Evolutionary conservation across 2,329 filamentous ascomycete species (phyloP).

Genomic region (Lachnellula arida): DNA sequence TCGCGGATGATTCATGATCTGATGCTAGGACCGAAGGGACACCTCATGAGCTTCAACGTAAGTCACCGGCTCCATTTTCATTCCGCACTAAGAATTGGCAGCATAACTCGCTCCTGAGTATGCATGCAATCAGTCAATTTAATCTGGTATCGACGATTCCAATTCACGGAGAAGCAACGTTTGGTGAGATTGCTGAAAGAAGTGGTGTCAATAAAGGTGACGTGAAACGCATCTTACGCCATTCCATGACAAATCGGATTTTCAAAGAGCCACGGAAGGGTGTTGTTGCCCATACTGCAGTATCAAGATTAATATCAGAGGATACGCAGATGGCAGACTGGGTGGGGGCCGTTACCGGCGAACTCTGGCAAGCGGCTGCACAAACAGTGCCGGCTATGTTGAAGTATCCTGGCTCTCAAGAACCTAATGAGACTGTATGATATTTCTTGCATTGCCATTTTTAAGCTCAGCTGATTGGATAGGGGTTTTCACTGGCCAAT

Average conservation of each 20-base stretch:
- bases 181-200: constrained; percentile 17
- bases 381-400: constrained; percentile 8
- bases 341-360: constrained; percentile 5
- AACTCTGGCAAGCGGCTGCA: constrained; percentile 20
- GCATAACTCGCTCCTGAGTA: constrained; percentile 4
- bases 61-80: background rate
- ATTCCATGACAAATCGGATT: constrained; percentile 21
- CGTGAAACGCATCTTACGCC: constrained; percentile 17
- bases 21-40: constrained; percentile 2
- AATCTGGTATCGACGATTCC: constrained; percentile 18
- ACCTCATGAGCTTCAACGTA: constrained; percentile 1
- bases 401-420: constrained; percentile 8
- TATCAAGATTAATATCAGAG: constrained; percentile 19
- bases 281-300: constrained; percentile 19
- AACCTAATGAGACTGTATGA: constrained; percentile 5
- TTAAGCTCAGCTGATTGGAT: background rate
- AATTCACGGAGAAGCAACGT: constrained; percentile 17
- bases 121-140: constrained; percentile 23
- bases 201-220: constrained; percentile 12
- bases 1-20: background rate
- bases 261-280: constrained; percentile 20
- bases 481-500: constrained; percentile 13
- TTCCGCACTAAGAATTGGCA: background rate
- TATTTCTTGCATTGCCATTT: background rate
- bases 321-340: constrained; percentile 6